Evolutionary conservation across 2,329 filamentous ascomycete genomes (phyloP), one percentile per base, ranked within the genome.

Genomic region (Aspergillus brunneoviolaceus): DNA sequence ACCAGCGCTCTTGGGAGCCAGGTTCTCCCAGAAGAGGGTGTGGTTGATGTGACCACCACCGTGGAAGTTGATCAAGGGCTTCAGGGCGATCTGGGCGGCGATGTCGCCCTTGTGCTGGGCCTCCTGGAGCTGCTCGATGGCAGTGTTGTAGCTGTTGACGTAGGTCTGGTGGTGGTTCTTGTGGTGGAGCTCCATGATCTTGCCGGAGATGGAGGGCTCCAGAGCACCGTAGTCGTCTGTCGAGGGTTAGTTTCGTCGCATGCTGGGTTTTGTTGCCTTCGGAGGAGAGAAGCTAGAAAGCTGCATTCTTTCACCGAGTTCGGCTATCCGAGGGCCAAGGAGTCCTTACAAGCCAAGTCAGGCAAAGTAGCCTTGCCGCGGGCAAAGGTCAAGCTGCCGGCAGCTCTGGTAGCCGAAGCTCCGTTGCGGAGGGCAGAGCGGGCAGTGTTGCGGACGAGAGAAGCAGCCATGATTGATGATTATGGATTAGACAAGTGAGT

Each of bases 121-220:
- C 65, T 86, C 83, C 60, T 83, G 81, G 64, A 90, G 80, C 74
- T 93, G 87, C 78, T 92, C 87, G 67, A 87, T 81, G 60, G 91
- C 89, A 62, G 88, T 84, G 82, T 96, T 96, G 82, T 91, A 90
- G 76, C 89, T 89, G 78, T 88, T 95, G 70, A 96, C 91, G 77
- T 96, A 96, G 72, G 92, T 93, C 79, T 94, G 88, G 83, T 96
- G 93, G 84, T 96, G 92, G 80, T 92, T 94, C 81, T 86, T 88
- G 86, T 96, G 90, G 84, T 96, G 93, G 50, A 96, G 86, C 82
- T 96, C 91, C 93, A 96, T 96, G 82, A 96, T 96, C 80, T 95
- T 87, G 76, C 90, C 89, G 52, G 89, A 93, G 81, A 96, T 85
- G 74, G 84, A 78, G 67, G 85, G 86, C 82, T 99, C 95, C 71